Evolutionary conservation across 2,329 filamentous ascomycete species (phyloP), one percentile per base, ranked within the genome.

Genomic region (Botrytis hyacinthi): DNA sequence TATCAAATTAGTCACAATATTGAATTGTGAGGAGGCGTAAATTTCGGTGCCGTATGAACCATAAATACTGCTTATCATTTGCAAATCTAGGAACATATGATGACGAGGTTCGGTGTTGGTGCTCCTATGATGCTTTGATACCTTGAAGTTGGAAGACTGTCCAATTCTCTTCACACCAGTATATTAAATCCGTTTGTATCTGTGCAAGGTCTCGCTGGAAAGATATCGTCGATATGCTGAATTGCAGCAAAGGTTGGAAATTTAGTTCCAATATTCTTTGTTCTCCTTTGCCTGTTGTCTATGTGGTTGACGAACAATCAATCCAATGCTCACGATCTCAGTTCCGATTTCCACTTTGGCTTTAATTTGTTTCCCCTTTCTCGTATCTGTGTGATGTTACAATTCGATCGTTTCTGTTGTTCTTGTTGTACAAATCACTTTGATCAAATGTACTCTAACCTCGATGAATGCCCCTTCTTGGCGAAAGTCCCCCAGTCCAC

Each of bases 391-490:
- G 32, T 40, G 46, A 35, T 51, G 26, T n/a, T 37, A 40, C 26
- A 67, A 8, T 37, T 37, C n/a, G 20, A 54, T 67, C 35, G 65
- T 67, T 40, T 51, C 37, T 62, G 26, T n/a, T 42, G 60, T 40
- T 62, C n/a, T 7, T 51, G 46, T 42, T 35, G 46, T 40, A 54
- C 63, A 66, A 48, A n/a, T 48, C 46, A 32, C 22, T 29, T 32
- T n/a, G 62, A 40, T 66, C 32, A 20, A 18, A 66, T 67, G 48
- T 22, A n/a, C n/a, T n/a, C n/a, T n/a, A 57, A 57, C 48, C n/a
- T 69, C 66, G 20, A 42, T 6, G 48, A 29, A 44, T 63, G 40
- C 48, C 51, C 66, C 48, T 68, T 69, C 48, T 69, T 69, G 66
- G 66, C 51, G 20, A 42, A 69, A 32, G 48, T 32, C 12, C 37